These are phyloP conservation scores for Phycomyces blakesleeanus DNA, from an alignment of 192 early-diverging fungal species.

Conservation along the genomic window DNA sequence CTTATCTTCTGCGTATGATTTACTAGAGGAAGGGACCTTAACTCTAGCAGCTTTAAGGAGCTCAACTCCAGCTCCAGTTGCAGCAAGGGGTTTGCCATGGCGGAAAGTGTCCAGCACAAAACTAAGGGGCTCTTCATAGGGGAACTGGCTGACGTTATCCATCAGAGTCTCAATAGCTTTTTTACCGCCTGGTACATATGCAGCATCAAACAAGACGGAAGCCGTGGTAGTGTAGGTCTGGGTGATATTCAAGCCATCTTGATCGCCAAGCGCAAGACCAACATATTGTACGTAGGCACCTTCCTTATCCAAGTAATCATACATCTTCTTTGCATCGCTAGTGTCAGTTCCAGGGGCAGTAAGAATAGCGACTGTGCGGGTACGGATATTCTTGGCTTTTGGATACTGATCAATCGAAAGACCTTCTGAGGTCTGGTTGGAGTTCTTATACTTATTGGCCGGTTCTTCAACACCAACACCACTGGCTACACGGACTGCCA, in stretches of 20 bases:
- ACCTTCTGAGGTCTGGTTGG: constrained; percentile 7
- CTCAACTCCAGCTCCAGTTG: constrained; percentile 3
- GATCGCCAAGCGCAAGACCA: constrained; percentile 2
- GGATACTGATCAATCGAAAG: constrained; percentile 21
- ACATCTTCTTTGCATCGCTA: constrained; percentile 11
- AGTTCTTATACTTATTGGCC: neutral
- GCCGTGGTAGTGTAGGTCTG: constrained; percentile 17
- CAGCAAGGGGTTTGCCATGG: constrained; percentile 25
- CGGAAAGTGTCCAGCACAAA: constrained; percentile 20
- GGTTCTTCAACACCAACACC: constrained; percentile 2
- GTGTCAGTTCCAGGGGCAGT: constrained; percentile 18
- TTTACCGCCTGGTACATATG: constrained; percentile 25
- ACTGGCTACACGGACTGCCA: constrained; percentile 21
- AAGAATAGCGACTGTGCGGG: constrained; percentile 19
- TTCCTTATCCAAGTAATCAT: constrained; percentile 11
- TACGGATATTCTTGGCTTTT: constrained; percentile 6
- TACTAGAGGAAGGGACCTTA: neutral
- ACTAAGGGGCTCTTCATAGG: constrained; percentile 19
- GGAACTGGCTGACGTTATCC: neutral
- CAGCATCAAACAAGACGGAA: constrained; percentile 24
- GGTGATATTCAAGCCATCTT: constrained; percentile 11
- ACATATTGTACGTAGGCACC: constrained; percentile 12
- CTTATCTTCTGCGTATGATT: neutral
- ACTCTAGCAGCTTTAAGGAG: constrained; percentile 12
- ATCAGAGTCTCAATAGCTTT: constrained; percentile 3